Conservation (phyloP, 306 rosid species). For the Lathyrus tuberosus region DNA sequence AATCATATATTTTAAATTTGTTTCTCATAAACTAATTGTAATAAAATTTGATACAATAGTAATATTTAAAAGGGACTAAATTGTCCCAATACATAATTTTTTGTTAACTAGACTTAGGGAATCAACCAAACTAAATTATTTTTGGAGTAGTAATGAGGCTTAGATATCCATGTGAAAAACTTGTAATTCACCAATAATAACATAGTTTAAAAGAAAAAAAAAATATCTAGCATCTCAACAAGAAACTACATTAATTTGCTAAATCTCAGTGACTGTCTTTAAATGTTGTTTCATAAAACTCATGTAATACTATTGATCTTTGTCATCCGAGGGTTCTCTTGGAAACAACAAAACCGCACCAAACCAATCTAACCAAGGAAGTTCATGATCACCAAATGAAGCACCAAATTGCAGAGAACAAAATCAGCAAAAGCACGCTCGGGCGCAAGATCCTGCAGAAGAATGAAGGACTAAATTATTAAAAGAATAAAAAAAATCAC, state of each 20-base stretch:
- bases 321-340: constrained; percentile 21
- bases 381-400: constrained; percentile 93
- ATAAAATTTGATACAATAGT: too few species aligned
- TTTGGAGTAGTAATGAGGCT: not conserved
- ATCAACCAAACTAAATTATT: too few species aligned
- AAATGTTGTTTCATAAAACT: not conserved
- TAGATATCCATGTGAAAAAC: constrained; percentile 12
- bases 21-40: too few species aligned
- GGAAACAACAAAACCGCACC: constrained; percentile 20
- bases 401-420: constrained; percentile 95
- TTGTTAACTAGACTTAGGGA: too few species aligned
- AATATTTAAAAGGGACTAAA: too few species aligned
- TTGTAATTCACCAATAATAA: constrained; percentile 11
- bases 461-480: constrained; percentile 25
- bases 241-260: too few species aligned
- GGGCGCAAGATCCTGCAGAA: constrained; percentile 86
- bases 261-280: too few species aligned
- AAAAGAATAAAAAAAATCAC: constrained; percentile 12
- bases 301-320: constrained; percentile 2
- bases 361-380: constrained; percentile 71
- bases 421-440: constrained; percentile 99
- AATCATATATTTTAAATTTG: too few species aligned
- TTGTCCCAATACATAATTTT: too few species aligned
- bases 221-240: constrained; percentile 7
- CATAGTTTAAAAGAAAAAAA: constrained; percentile 8